Evolutionary conservation across 495 filamentous ascomycete species (phyloP), one percentile per base, ranked within the genome.

Genomic region (Penicillium riverlandense): DNA sequence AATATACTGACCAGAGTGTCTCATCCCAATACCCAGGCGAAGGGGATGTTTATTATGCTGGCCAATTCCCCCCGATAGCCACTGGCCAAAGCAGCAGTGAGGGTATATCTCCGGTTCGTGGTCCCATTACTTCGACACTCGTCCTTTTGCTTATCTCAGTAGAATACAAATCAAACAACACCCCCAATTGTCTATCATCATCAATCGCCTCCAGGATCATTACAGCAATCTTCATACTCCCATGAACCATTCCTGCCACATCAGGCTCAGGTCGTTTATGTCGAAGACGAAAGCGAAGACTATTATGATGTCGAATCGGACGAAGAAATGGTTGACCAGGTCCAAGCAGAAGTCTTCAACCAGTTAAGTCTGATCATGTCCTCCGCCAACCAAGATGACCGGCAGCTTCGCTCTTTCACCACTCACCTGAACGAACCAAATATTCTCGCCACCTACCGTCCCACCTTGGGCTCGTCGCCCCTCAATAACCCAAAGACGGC

Each of bases 401-500:
- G 64, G 12, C 63, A 67, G 38, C 60, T 78, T 27, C 70, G 84
- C 35, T 77, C 78, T 2, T 84, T 85, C 52, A 81, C 75, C 12
- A 77, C 76, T 6, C 82, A 85, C 54, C 54, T 88, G 37, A 78
- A 85, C 40, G 75, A 82, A 38, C 70, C 74, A 1, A 84, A 86
- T 43, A 71, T 90, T n/a, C 76, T 98, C 8, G 79, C 85, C 9
- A 78, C 77, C 1, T 97, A 98, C 51, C 73, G 72, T 11, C 85
- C 89, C 5, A 81, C 85, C 4, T 75, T 82, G 16, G 70, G 77
- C 13, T 88, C 83, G 4, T 90, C 87, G 30, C 92, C 90, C 6
- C 65, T 96, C 16, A 86, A 82, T 53, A 90, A 97, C 55, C 75
- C 79, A 2, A 81, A 83, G 44, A 94, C 88, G 1, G 89, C 89